Evolutionary conservation across 2,329 filamentous ascomycete genomes (phyloP).

Genomic region (Hypoxylon sp.): DNA sequence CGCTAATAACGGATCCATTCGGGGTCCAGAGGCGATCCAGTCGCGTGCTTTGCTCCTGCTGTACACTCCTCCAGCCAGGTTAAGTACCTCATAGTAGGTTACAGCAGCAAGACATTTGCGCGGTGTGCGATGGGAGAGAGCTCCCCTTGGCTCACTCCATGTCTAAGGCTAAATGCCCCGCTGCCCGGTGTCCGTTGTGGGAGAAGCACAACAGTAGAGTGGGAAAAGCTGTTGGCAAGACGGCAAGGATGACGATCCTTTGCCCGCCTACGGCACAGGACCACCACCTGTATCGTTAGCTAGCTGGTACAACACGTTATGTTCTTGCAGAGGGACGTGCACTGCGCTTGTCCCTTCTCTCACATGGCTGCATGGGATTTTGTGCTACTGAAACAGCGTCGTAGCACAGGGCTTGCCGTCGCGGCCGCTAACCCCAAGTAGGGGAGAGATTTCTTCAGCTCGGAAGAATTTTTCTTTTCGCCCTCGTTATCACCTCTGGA

Average conservation of each 20-base stretch:
- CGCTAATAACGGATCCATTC: constrained; percentile 6
- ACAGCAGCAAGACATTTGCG: constrained; percentile 12
- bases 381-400: constrained; percentile 14
- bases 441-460: constrained; percentile 17
- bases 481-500: background rate
- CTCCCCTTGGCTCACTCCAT: background rate
- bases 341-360: constrained; percentile 17
- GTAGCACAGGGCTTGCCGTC: background rate
- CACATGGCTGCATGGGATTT: constrained; percentile 38
- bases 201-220: constrained; percentile 3
- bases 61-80: constrained; percentile 17
- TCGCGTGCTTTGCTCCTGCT: constrained; percentile 10
- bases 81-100: background rate
- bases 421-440: background rate
- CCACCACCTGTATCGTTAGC: constrained; percentile 1
- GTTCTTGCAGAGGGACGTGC: constrained; percentile 14
- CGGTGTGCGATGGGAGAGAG: constrained; percentile 15
- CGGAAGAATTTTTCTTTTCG: constrained; percentile 18
- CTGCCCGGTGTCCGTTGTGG: constrained; percentile 28
- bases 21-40: constrained; percentile 6
- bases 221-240: background rate
- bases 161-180: constrained; percentile 26
- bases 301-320: constrained; percentile 9
- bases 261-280: constrained; percentile 34
- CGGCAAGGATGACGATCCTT: constrained; percentile 42